Evolutionary conservation across 306 rosid species (phyloP), one percentile per base, ranked within the genome.

Genomic region (Albizia julibrissin): DNA sequence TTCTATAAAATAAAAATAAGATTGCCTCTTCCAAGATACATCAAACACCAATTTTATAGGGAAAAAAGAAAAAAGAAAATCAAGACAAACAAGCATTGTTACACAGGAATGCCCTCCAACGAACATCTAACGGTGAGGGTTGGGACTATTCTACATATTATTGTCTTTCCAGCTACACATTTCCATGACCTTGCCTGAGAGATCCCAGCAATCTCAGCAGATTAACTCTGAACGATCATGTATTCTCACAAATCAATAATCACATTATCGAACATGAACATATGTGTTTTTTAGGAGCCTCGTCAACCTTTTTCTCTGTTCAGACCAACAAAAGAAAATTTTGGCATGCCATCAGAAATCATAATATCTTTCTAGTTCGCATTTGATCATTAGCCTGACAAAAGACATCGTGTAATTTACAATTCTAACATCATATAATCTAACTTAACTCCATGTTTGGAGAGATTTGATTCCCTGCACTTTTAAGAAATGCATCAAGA

Each of bases 201-300:
- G 74, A 84, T 64, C 85, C 86, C 84, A 80, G 74, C 85, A 78
- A 39, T 84, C 82, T 85, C 79, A 81, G 84, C 83, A 83, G 76
- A 91, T 81, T 78, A 50, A 61, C 76, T 70, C 86, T 29, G 69
- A 33, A 29, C n/a, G 44, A 66, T 44, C 59, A 68, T 44, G 27
- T 54, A 49, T 81, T 73, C 88, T 90, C 88, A 43, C 10, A 40
- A 42, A 70, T 90, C 88, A 43, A 24, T 69, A n/a, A 70, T 70
- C 75, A 92, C 94, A 94, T 79, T 90, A 92, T 90, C 33, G 98
- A 85, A 85, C 98, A 94, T 10, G 97, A 89, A 82, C 97, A 94
- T 37, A 87, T 39, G 39, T 22, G 89, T 84, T 92, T 92, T 86
- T 91, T 90, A 59, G 97, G 90, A 50, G 59, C 78, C 77, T 92